These are phyloP conservation scores for Thielaviopsis punctulata DNA, from an alignment of 2,329 filamentous ascomycete species.

Conservation along the genomic window DNA sequence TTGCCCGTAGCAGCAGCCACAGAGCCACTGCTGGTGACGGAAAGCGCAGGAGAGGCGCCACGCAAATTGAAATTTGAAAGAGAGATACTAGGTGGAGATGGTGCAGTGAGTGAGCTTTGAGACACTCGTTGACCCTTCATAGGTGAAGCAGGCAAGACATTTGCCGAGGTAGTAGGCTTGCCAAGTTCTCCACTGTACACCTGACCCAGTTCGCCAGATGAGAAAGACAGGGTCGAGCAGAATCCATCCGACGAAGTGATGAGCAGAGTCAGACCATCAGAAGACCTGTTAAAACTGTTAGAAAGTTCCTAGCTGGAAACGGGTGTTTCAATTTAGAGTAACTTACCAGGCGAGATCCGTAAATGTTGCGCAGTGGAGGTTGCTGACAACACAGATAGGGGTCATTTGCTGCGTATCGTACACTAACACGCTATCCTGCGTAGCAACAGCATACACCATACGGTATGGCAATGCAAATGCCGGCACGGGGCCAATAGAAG, in stretches of 20 bases:
- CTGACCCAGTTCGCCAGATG: conserved; percentile 68
- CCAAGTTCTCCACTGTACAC: conserved; percentile 56
- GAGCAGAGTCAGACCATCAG: conserved; percentile 43
- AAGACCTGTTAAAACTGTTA: conserved; percentile 23
- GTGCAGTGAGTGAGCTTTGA: conserved; percentile 36
- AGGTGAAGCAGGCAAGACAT: conserved; percentile 44
- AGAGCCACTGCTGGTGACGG: conserved; percentile 47
- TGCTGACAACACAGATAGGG: conserved; percentile 86
- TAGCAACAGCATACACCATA: conserved; percentile 92
- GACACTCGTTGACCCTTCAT: conserved; percentile 32
- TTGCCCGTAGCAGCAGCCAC: conserved; percentile 9
- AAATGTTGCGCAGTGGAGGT: conserved; percentile 92
- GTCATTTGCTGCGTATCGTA: conserved; percentile 97
- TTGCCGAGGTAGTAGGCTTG: conserved; percentile 51
- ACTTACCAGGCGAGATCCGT: conserved; percentile 87
- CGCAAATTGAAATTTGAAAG: conserved; percentile 1
- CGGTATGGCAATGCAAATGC: conserved; percentile 80
- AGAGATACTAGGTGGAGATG: conserved; percentile 34
- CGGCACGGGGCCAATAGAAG: conserved; percentile 43
- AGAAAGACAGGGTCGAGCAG: conserved; percentile 80
- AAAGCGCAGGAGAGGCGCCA: conserved; percentile 13
- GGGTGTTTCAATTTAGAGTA: neutral
- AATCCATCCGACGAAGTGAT: conserved; percentile 98
- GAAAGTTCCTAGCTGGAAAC: neutral
- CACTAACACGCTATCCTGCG: conserved; percentile 82